These are phyloP conservation scores for Fusarium citri DNA, from an alignment of 2,329 filamentous ascomycete species.

Conservation along the genomic window DNA sequence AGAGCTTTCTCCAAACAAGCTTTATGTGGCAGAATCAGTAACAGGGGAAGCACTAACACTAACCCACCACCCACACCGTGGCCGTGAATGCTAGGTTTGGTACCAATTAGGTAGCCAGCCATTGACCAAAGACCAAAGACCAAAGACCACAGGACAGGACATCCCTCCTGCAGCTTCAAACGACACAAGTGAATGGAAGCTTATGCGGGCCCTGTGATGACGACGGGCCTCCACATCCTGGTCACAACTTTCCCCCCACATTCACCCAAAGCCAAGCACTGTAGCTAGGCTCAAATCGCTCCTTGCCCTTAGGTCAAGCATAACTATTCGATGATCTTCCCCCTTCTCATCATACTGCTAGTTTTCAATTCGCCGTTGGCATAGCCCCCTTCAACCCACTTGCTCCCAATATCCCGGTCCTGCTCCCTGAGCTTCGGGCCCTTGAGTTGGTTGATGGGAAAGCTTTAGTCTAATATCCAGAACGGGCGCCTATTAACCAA, in stretches of 20 bases:
- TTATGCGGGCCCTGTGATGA: constrained; percentile 46
- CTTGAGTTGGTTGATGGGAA: background rate
- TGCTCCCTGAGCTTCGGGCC: constrained; percentile 23
- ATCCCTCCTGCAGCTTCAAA: constrained; percentile 18
- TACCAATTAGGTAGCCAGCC: constrained; percentile 1
- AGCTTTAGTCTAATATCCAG: constrained; percentile 14
- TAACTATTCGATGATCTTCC: constrained; percentile 41
- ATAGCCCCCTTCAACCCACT: constrained; percentile 40
- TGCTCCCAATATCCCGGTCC: constrained; percentile 34
- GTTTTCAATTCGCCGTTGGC: constrained; percentile 41
- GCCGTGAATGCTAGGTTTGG: constrained; percentile 18
- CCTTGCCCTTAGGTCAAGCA: constrained; percentile 43
- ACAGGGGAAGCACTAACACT: constrained; percentile 39
- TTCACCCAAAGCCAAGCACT: constrained; percentile 42
- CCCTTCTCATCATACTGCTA: constrained; percentile 43
- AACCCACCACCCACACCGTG: constrained; percentile 30
- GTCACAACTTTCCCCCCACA: constrained; percentile 41
- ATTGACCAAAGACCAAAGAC: background rate
- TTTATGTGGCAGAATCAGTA: constrained; percentile 44
- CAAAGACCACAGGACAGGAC: too few relatives aligned
- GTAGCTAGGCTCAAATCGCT: constrained; percentile 42
- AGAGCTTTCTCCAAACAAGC: constrained; percentile 46
- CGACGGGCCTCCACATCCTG: constrained; percentile 38
- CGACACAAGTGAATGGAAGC: constrained; percentile 30
- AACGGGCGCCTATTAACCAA: background rate